phyloP scores from a whole-genome alignment of 2,329 filamentous ascomycete species.

The Calycina marina region DNA sequence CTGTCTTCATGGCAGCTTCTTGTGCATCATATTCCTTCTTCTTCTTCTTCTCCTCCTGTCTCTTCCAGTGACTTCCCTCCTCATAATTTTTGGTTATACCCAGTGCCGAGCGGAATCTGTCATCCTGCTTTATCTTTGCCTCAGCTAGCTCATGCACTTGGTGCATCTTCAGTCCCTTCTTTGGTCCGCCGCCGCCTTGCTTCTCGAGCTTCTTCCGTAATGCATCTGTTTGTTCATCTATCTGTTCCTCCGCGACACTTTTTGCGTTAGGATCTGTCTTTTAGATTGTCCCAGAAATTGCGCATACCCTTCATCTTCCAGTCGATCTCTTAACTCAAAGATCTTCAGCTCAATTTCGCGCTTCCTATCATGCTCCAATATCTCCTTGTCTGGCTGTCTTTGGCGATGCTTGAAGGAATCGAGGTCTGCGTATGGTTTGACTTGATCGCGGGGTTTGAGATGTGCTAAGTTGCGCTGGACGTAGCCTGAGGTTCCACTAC shows the following conservation, averaged over 20 bases:
- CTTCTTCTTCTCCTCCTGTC: conserved; percentile 56
- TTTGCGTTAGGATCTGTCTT: conserved; percentile 3
- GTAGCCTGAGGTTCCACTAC: conserved; percentile 92
- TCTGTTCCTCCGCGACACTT: conserved; percentile 76
- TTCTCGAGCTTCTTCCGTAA: conserved; percentile 47
- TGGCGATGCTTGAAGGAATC: conserved; percentile 59
- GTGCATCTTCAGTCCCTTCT: conserved; percentile 64
- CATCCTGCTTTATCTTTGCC: conserved; percentile 92
- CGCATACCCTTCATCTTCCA: conserved; percentile 76
- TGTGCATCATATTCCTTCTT: conserved; percentile 1
- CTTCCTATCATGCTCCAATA: conserved; percentile 86
- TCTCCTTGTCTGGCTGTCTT: conserved; percentile 78
- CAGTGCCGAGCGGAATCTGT: conserved; percentile 70
- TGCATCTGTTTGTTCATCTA: conserved; percentile 59
- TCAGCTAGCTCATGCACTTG: conserved; percentile 94
- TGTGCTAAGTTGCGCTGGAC: conserved; percentile 92
- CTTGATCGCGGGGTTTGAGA: conserved; percentile 62
- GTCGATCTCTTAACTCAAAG: conserved; percentile 71
- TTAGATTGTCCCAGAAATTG: neutral
- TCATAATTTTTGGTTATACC: conserved; percentile 78
- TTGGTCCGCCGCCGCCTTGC: conserved; percentile 26
- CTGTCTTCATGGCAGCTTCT: neutral
- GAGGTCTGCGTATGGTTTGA: conserved; percentile 51
- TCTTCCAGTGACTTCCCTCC: conserved; percentile 74
- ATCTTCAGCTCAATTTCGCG: conserved; percentile 87